Base-by-base conservation (phyloP, 805 yeast species). In the Yamadazyma takamatsuzukensis region DNA sequence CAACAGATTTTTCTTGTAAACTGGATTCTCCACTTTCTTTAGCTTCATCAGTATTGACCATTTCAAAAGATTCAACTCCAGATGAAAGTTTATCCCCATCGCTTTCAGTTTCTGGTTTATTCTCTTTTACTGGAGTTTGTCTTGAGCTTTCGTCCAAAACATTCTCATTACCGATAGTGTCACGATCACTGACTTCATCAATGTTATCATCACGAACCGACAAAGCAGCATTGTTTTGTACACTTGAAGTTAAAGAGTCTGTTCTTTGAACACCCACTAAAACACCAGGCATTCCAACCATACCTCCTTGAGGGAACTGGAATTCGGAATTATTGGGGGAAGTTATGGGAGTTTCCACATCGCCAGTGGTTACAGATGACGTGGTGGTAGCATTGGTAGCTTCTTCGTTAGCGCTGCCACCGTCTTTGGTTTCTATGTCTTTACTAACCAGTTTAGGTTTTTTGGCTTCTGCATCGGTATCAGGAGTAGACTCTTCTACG, bases 191-290 rank as follows among this genome's bases (percentile, higher is more conserved):
- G 5, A 62, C 53, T 17, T 60, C 66, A 14, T 64, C 72, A 26
- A 66, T 59, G 35, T 66, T 67, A 40, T 67, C 96, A 41, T 84
- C 95, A 39, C 96, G 78, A 6, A 87, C 95, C 15, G 95, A 84
- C 58, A 78, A 76, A 0, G 97, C 89, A 2, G 97, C 87, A 54
- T 90, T 88, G 60, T 89, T 89, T 48, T 83, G 90, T 21, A 88
- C 94, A 27, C 95, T 84, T 0, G 96, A 87, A 0, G 96, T 84
- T 24, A 83, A 75, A 0, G 95, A 84, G 37, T 80, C 83, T 2
- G 94, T 84, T 47, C 93, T 36, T 70, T 76, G 67, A 5, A 66
- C 68, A 6, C 69, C 69, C 11, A 61, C 62, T 29, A 63, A 50
- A 4, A 55, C 70, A n/a, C 71, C 68, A 15, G 53, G 48, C 62